phyloP scores from a whole-genome alignment of 78 protist species.

The Dictyostelium discoideum region DNA sequence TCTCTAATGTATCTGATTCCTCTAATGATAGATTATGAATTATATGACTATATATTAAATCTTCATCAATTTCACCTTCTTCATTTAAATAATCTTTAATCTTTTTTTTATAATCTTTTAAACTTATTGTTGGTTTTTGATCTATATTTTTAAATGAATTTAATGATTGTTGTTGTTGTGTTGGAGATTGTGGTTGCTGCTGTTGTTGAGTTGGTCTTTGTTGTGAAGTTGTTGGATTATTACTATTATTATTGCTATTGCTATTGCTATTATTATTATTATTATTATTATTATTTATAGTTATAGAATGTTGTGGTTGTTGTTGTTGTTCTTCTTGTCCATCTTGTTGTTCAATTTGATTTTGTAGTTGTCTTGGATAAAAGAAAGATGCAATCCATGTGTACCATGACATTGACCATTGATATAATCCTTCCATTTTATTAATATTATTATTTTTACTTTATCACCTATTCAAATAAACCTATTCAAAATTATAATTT shows the following conservation, averaged over 20 bases:
- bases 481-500: too few species aligned
- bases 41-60: neutral
- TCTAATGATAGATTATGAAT: neutral
- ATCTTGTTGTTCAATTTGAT: conserved; percentile 33
- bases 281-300: neutral
- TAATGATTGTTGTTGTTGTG: neutral
- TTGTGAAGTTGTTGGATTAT: neutral
- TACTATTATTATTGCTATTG: neutral
- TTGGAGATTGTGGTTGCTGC: conserved; percentile 3
- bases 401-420: conserved; percentile 1
- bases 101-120: conserved; percentile 24
- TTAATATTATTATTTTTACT: too few species aligned
- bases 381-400: conserved; percentile 6
- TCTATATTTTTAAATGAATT: conserved; percentile 62
- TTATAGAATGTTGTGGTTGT: neutral
- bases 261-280: neutral
- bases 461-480: too few species aligned
- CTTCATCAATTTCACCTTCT: neutral
- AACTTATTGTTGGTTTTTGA: conserved; percentile 56
- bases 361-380: neutral
- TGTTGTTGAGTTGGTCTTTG: conserved; percentile 7
- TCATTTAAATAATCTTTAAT: conserved; percentile 28
- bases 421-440: neutral
- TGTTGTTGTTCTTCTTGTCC: conserved; percentile 23
- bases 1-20: neutral